Conservation (phyloP, 257 asterid genomes). For the Solanum clarkiae region DNA sequence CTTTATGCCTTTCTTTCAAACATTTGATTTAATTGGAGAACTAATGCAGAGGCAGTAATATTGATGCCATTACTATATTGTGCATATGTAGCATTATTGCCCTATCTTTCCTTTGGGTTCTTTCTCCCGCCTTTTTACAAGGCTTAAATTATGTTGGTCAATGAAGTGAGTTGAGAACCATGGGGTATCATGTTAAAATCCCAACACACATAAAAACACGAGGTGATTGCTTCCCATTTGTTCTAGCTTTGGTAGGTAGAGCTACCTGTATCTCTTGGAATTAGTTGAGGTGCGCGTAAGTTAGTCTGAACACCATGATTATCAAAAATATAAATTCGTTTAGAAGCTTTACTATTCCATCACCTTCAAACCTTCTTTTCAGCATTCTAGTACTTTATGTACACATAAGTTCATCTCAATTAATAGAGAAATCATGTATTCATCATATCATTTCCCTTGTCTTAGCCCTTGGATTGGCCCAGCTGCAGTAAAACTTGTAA, state of each 20-base stretch:
- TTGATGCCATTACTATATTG: neutral
- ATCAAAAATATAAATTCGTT: neutral
- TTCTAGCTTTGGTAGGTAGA: neutral
- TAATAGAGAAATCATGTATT: neutral
- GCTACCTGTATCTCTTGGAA: neutral
- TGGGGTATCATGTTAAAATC: neutral
- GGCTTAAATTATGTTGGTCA: neutral
- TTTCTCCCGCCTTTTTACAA: neutral
- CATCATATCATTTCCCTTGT: neutral
- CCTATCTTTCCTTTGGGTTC: neutral
- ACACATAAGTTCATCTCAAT: neutral
- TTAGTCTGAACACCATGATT: accelerated
- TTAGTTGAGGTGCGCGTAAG: neutral
- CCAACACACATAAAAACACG: neutral
- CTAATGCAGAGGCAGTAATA: neutral
- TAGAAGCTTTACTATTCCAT: neutral
- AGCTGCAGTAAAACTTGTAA: neutral
- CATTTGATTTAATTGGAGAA: neutral
- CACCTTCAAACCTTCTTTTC: neutral
- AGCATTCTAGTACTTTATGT: neutral
- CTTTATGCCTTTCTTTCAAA: neutral
- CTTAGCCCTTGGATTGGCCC: neutral
- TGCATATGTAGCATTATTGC: neutral
- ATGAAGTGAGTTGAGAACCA: neutral
- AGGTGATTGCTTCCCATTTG: neutral